Percentiles rank a stretch among this genome's conserved stretches.
Conservation (phyloP, 2,329 filamentous ascomycete species). For the Talaromyces piceae region DNA sequence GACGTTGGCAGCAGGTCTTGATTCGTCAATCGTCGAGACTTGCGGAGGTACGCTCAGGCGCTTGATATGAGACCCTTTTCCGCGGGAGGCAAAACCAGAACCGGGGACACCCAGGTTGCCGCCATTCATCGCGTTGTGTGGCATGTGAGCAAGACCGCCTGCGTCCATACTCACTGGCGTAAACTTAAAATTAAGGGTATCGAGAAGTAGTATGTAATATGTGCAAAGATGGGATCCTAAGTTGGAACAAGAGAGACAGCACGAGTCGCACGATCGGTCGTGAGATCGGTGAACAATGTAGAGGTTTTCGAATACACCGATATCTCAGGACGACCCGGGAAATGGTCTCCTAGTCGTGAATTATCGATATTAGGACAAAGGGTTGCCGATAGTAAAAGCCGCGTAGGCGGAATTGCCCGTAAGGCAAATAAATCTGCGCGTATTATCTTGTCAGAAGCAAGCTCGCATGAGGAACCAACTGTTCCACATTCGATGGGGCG, state of each 20-base stretch:
- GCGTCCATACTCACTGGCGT: constrained; percentile 61
- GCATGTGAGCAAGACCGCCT: constrained; percentile 99
- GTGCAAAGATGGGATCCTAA: constrained; percentile 11
- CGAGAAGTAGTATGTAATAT: constrained; percentile 12
- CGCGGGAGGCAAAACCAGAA: constrained; percentile 76
- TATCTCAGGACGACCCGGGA: too few relatives aligned
- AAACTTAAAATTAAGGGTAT: constrained; percentile 21
- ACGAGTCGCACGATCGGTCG: not conserved
- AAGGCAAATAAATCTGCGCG: not conserved
- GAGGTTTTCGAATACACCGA: too few relatives aligned
- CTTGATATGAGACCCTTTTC: constrained; percentile 81
- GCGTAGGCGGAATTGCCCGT: not conserved
- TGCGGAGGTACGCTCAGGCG: constrained; percentile 76
- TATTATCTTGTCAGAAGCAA: not conserved
- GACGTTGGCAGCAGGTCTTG: constrained; percentile 56
- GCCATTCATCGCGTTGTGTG: constrained; percentile 70
- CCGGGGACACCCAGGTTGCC: constrained; percentile 65
- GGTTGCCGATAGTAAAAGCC: not conserved
- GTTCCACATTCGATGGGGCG: not conserved
- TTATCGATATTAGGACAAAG: constrained; percentile 1
- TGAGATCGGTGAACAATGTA: not conserved
- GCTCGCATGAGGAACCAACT: not conserved
- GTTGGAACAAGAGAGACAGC: not conserved
- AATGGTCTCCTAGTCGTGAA: not conserved
- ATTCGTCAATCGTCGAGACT: constrained; percentile 58